A percentile compares a stretch with the other conserved stretches of the same genome.
These are phyloP conservation scores for Extremus antarcticus DNA, from an alignment of 495 filamentous ascomycete species.

Conservation along the genomic window DNA sequence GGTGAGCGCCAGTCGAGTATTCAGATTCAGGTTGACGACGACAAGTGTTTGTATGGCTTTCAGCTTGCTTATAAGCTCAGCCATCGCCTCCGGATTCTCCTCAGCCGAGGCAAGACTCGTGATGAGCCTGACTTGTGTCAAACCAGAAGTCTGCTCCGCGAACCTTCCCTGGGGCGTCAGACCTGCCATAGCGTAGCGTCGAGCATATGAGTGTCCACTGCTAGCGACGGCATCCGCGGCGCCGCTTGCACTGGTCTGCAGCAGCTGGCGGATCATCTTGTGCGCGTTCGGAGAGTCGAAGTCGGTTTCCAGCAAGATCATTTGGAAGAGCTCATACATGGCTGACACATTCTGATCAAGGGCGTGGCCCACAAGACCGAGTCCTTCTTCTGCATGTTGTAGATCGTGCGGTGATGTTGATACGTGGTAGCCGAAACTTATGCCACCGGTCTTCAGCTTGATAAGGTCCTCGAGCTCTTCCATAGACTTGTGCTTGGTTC, in stretches of 20 bases:
- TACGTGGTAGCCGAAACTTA: conserved; percentile 67
- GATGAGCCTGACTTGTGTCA: conserved; percentile 82
- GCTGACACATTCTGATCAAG: conserved; percentile 78
- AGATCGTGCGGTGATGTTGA: conserved; percentile 64
- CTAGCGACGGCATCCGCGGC: conserved; percentile 85
- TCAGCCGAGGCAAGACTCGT: conserved; percentile 49
- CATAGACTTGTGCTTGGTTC: conserved; percentile 78
- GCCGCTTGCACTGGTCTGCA: conserved; percentile 75
- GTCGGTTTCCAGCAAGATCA: conserved; percentile 72
- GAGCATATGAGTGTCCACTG: conserved; percentile 75
- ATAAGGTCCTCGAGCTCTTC: conserved; percentile 91
- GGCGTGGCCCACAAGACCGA: conserved; percentile 72
- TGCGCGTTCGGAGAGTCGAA: conserved; percentile 75
- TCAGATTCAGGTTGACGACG: conserved; percentile 40
- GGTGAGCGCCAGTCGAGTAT: conserved; percentile 64
- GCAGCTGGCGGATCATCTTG: conserved; percentile 67
- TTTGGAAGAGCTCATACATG: conserved; percentile 80
- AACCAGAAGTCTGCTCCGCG: conserved; percentile 69
- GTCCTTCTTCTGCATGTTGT: conserved; percentile 60
- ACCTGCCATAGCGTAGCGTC: conserved; percentile 67
- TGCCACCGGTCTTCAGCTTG: conserved; percentile 90
- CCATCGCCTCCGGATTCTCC: conserved; percentile 42
- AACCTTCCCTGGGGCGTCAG: conserved; percentile 59
- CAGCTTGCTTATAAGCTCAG: conserved; percentile 71
- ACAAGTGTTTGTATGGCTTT: conserved; percentile 76